Conservation (phyloP, 495 filamentous ascomycete genomes). For the Penicillium lagena region DNA sequence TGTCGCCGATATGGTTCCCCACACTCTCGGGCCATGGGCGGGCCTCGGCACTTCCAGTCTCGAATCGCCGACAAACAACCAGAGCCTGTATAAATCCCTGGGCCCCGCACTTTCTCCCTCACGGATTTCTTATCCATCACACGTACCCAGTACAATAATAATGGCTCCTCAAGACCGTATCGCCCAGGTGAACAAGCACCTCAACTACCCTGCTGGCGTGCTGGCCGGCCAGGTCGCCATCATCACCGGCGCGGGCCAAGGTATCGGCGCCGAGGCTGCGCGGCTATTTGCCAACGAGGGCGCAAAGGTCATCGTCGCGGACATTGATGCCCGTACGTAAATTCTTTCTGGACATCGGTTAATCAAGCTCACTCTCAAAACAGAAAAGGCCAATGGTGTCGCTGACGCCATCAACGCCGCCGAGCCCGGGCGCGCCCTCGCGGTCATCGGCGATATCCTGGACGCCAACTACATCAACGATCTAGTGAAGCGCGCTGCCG, state of each 20-base stretch:
- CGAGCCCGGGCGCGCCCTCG: constrained; percentile 56
- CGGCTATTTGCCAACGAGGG: constrained; percentile 80
- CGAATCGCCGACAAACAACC: constrained; percentile 1
- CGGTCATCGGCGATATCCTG: constrained; percentile 68
- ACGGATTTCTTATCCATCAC: background rate
- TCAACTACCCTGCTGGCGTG: constrained; percentile 74
- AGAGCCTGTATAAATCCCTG: no score
- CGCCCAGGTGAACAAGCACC: constrained; percentile 63
- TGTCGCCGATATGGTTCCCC: background rate
- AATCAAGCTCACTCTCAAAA: background rate
- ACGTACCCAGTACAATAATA: background rate
- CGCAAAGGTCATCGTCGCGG: constrained; percentile 73
- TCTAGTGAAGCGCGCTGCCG: constrained; percentile 66
- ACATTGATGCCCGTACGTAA: constrained; percentile 63
- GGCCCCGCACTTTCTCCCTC: constrained; percentile 2
- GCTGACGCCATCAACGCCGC: constrained; percentile 56
- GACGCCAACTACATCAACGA: constrained; percentile 57
- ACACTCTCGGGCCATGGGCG: constrained; percentile 18
- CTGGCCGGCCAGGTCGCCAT: constrained; percentile 77
- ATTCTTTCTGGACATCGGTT: background rate
- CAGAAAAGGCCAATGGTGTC: constrained; percentile 58
- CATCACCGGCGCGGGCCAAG: constrained; percentile 82
- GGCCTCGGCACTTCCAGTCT: constrained; percentile 20
- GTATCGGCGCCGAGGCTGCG: constrained; percentile 80
- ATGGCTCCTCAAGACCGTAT: constrained; percentile 48